phyloP scores from a whole-genome alignment of 805 yeast species.

The Millerago galiae region DNA sequence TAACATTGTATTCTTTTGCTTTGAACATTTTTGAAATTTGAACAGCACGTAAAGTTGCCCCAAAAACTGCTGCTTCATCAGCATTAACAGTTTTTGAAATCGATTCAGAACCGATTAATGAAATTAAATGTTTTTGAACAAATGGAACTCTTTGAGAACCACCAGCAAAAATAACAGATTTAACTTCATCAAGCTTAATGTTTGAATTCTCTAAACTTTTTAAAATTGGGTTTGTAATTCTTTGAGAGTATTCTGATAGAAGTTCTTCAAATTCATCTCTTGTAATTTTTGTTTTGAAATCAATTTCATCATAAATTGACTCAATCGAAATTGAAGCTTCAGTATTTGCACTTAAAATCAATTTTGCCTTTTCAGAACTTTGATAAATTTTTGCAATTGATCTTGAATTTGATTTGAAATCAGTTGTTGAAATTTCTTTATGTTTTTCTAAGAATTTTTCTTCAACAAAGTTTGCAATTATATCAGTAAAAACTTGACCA shows the following conservation, averaged over 20 bases:
- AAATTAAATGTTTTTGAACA: constrained; percentile 56
- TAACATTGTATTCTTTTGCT: constrained; percentile 51
- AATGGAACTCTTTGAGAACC: constrained; percentile 90
- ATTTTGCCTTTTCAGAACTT: constrained; percentile 84
- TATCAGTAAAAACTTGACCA: constrained; percentile 67
- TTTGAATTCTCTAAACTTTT: constrained; percentile 37
- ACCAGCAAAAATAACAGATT: constrained; percentile 76
- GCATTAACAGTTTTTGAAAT: constrained; percentile 86
- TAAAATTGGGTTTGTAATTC: constrained; percentile 49
- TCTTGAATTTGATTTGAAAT: constrained; percentile 43
- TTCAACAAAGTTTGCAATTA: constrained; percentile 54
- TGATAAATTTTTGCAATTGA: constrained; percentile 65
- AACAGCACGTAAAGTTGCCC: constrained; percentile 82
- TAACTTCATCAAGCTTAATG: constrained; percentile 32
- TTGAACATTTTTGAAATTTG: constrained; percentile 62
- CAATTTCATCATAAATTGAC: constrained; percentile 64
- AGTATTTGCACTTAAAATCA: constrained; percentile 77
- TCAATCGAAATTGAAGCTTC: constrained; percentile 79
- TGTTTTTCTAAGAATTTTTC: constrained; percentile 49
- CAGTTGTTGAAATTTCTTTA: constrained; percentile 30
- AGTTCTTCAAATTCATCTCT: constrained; percentile 76
- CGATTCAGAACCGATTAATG: constrained; percentile 50
- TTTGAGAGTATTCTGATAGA: constrained; percentile 33
- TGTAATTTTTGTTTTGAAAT: constrained; percentile 59
- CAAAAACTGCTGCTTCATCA: constrained; percentile 90